Base-by-base conservation (phyloP, 2,329 filamentous ascomycete species). In the Clonostachys rosea region DNA sequence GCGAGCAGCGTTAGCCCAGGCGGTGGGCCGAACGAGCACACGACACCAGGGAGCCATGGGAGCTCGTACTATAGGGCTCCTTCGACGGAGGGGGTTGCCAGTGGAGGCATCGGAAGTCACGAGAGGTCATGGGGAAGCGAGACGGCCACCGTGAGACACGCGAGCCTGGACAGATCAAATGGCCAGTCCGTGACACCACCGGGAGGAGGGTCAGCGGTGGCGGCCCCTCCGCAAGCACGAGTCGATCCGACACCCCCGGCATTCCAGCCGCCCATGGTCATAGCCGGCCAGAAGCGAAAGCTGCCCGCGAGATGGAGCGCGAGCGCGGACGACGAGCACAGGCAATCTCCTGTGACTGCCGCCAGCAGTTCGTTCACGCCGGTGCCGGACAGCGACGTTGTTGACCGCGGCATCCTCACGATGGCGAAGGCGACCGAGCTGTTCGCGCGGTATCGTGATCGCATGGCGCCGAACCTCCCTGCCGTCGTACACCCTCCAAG, bases 381-480 rank as follows among this genome's bases (percentile, higher is more conserved):
- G 42, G 17, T 30, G 6, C 40, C 20, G 40, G 18, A 13, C 12
- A 18, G 17, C 6, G 79, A 83, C 52, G 63, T 79, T 14, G 67
- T 87, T 37, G 81, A 84, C 52, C 73, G 79, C 10, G 81, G 81
- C 2, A 56, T 86, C 39, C 60, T 87, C 34, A 77, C 74, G 4
- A 68, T 76, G 59, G 75, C 78, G 3, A 67, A 73, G 49, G 83
- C 83, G 2, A 63, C 68, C 3, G 67, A 73, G 47, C 69, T 86
- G 41, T 81, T 86, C 51, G 60, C 68, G 20, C 71, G 77, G 10
- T 88, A 86, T 60, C 78, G 73, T 36, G 71, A 75, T 13, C 68
- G 75, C 42, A 85, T 87, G 76, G 69, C 74, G 16, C 69, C 68
- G 3, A 83, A 86, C 52, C 71, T 86, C 45, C 84, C 84, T 1